Evolutionary conservation across 106 monocot species (phyloP).

Genomic region (Ottelia alismoides): DNA sequence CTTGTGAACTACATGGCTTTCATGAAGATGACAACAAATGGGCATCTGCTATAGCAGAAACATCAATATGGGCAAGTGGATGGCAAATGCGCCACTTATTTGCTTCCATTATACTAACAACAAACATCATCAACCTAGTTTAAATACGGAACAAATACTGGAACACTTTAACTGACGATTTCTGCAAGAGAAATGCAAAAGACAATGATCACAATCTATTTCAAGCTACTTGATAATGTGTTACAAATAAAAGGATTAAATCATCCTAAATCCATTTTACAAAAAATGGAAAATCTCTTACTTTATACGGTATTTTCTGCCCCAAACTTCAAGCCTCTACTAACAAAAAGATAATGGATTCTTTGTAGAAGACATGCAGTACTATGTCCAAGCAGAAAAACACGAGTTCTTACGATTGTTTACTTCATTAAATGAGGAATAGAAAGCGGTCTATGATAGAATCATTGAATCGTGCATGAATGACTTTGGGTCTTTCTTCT

Average conservation of each 20-base stretch:
- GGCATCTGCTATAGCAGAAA: neutral
- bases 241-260: too few species aligned
- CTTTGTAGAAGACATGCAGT: neutral
- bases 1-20: neutral
- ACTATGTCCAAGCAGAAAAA: neutral
- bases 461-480: neutral
- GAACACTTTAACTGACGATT: neutral
- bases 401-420: neutral
- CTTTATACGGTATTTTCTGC: too few species aligned
- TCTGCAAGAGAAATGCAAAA: neutral
- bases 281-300: neutral
- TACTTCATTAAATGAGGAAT: neutral
- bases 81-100: neutral
- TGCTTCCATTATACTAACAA: neutral
- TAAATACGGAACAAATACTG: neutral
- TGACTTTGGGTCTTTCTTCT: neutral
- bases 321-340: too few species aligned
- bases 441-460: neutral
- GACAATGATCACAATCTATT: too few species aligned
- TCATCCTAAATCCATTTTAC: neutral
- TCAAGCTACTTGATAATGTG: too few species aligned
- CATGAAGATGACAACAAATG: conserved; percentile 1
- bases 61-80: neutral
- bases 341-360: neutral
- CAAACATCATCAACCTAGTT: neutral